These are phyloP conservation scores for Mimosa pudica DNA, from an alignment of 306 rosid genomes.

Conservation along the genomic window DNA sequence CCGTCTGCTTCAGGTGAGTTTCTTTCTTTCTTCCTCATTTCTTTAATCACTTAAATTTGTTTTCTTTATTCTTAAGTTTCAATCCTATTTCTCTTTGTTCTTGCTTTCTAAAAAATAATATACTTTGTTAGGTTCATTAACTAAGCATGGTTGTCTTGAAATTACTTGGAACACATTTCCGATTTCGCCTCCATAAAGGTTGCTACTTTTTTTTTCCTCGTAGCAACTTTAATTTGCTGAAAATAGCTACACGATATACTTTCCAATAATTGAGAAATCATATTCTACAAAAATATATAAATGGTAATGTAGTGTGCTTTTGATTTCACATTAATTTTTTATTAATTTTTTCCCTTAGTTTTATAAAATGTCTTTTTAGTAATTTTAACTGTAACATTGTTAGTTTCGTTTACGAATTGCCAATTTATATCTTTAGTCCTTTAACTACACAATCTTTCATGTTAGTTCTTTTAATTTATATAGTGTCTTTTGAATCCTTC, in stretches of 20 bases:
- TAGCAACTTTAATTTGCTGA: background rate
- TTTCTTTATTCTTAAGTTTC: background rate
- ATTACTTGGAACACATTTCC: background rate
- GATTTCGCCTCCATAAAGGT: background rate
- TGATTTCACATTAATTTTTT: too few species aligned
- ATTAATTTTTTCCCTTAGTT: too few species aligned
- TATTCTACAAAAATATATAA: too few species aligned
- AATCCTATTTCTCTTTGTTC: background rate
- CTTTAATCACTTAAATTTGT: background rate
- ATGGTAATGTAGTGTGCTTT: too few species aligned
- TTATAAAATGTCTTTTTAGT: too few species aligned
- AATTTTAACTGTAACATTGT: too few species aligned
- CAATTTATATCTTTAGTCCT: too few species aligned
- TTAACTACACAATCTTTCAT: too few species aligned
- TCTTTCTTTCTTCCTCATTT: background rate
- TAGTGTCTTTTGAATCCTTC: too few species aligned
- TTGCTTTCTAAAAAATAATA: background rate
- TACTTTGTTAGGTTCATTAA: background rate
- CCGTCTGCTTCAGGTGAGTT: conserved; percentile 51
- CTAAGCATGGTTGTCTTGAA: too few species aligned
- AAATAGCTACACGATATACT: background rate
- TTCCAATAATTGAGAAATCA: background rate
- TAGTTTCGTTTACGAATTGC: too few species aligned
- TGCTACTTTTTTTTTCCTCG: background rate
- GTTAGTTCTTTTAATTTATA: too few species aligned